These are phyloP conservation scores for Emericellopsis terricola DNA, from an alignment of 495 filamentous ascomycete genomes.

Conservation along the genomic window DNA sequence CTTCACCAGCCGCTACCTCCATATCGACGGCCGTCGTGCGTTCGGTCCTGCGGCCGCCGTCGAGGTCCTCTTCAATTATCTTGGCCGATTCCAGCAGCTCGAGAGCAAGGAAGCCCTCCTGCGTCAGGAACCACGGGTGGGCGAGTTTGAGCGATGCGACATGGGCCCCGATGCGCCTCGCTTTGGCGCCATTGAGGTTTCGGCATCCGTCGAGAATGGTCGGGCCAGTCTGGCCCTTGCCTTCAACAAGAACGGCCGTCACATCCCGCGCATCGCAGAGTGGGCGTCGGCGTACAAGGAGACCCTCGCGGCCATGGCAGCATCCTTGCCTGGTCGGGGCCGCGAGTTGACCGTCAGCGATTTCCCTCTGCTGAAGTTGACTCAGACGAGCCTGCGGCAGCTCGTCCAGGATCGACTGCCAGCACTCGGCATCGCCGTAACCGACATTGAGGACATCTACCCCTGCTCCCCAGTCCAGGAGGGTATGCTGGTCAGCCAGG, in stretches of 20 bases:
- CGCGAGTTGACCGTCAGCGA: not conserved
- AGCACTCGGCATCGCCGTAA: no score
- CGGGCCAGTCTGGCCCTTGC: not conserved
- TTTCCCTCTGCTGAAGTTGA: no score
- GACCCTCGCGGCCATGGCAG: no score
- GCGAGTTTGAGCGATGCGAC: no score
- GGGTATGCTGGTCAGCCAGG: slow-evolving; percentile 1
- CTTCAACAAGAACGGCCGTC: not conserved
- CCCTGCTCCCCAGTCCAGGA: not conserved
- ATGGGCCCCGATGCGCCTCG: not conserved
- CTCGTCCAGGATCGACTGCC: no score
- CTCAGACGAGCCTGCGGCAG: no score
- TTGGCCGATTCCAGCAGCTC: not conserved
- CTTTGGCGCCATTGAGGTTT: not conserved
- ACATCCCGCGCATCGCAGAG: not conserved
- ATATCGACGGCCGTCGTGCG: not conserved
- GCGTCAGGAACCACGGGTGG: not conserved
- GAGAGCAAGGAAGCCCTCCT: not conserved
- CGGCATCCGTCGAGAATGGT: not conserved
- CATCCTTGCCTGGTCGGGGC: no score
- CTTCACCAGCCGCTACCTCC: not conserved
- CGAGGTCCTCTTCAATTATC: not conserved
- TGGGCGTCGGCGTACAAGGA: no score
- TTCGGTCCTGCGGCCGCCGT: not conserved
- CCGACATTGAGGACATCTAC: not conserved